Evolutionary conservation across 371 early-diverging fungal genomes (phyloP), one percentile per base, ranked within the genome.

Genomic region (Thermomucor indicae-seudaticae): DNA sequence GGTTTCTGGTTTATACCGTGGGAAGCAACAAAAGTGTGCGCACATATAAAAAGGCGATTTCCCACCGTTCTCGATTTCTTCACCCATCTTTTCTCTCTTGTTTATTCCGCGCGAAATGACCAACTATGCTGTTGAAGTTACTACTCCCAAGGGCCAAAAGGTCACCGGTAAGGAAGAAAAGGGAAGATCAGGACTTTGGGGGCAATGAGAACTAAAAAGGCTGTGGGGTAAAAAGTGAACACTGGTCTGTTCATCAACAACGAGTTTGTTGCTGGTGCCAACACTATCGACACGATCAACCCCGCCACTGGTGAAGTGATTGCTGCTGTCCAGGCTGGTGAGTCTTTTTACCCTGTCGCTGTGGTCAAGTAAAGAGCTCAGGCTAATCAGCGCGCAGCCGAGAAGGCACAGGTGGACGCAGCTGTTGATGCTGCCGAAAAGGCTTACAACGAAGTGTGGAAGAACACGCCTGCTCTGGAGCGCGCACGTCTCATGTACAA

Each of bases 201-300:
- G 45, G 42, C 14, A 10, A n/a, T n/a, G n/a, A n/a, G n/a, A n/a
- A n/a, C n/a, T n/a, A n/a, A n/a, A n/a, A n/a, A n/a, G n/a, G n/a
- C n/a, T n/a, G n/a, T n/a, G n/a, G n/a, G n/a, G n/a, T n/a, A n/a
- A 32, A 17, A 52, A 75, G 75, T 75, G 45, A 60, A 74, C 52
- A 79, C 78, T 34, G 75, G 77, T 55, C 56, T 79, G 19, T 76
- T 79, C 53, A 79, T 79, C 45, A 76, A 79, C 54, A 76, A 76
- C 49, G 62, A 75, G 30, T 79, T 76, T 23, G 72, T 79, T 28
- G 59, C 50, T 27, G 65, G 72, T 55, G 67, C 59, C 6, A 51
- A 47, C n/a, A 64, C 69, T 19, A 60, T 79, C 58, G 76, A 74
- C 25, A 72, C 69, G 3, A 35, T 79, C 40, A 74, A 76, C 50